A percentile compares a stretch with the other conserved stretches of the same genome.
phyloP scores from a whole-genome alignment of 2,329 filamentous ascomycete genomes.

The Claviceps purpurea region DNA sequence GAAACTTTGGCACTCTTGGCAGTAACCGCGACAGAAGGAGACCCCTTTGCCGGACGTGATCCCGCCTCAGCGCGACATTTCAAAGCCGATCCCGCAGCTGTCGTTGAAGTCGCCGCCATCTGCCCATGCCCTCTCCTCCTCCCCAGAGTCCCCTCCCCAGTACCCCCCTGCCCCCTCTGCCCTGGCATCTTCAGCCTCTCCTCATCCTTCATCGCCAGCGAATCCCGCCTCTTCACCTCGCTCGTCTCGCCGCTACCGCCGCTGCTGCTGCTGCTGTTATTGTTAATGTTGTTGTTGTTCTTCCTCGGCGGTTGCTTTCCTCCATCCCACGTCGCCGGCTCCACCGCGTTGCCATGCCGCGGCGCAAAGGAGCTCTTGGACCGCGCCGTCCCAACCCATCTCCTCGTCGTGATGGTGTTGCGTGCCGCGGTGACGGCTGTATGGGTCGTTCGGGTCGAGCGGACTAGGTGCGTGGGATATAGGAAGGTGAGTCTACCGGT shows the following conservation, averaged over 20 bases:
- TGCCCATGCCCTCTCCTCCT: neutral
- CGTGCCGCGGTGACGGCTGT: neutral
- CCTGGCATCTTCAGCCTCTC: neutral
- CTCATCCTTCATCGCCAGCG: neutral
- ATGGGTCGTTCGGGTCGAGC: constrained; percentile 20
- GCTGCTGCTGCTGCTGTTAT: neutral
- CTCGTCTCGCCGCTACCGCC: neutral
- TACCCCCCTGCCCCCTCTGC: neutral
- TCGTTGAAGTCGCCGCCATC: neutral
- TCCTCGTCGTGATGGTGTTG: neutral
- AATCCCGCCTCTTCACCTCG: neutral
- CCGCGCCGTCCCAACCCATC: constrained; percentile 23
- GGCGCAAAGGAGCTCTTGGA: constrained; percentile 34
- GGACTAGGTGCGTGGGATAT: constrained; percentile 50
- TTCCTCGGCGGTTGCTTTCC: neutral
- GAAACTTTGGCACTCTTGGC: no score
- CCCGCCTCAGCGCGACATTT: no score
- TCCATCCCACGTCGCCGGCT: constrained; percentile 28
- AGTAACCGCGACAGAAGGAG: no score
- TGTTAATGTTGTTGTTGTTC: no score
- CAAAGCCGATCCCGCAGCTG: no score
- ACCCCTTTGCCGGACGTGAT: no score
- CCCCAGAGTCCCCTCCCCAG: neutral
- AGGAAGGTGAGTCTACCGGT: constrained; percentile 51
- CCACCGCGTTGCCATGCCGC: constrained; percentile 48